Conservation (phyloP, 768 basidiomycete species). For the Naganishia randhawae region DNA sequence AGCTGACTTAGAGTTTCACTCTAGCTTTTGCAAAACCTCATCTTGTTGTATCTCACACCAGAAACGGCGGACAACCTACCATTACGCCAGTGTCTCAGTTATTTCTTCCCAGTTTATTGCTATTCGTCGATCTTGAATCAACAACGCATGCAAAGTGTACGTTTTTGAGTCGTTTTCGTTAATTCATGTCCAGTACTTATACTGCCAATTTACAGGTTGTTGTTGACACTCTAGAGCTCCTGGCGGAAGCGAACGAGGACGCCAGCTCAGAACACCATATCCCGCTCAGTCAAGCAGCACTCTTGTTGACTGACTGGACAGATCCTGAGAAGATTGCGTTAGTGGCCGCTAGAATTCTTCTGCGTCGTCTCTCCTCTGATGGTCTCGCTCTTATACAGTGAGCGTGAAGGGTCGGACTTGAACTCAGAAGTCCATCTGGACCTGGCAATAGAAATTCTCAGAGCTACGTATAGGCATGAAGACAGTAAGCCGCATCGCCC, state of each 20-base stretch:
- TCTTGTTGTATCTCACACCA: constrained; percentile 70
- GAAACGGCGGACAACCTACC: constrained; percentile 75
- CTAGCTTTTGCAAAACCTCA: constrained; percentile 57
- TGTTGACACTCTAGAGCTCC: constrained; percentile 63
- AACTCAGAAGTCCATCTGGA: constrained; percentile 58
- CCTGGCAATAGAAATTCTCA: constrained; percentile 61
- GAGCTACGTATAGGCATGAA: constrained; percentile 55
- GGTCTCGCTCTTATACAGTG: constrained; percentile 43
- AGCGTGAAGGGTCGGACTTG: constrained; percentile 51
- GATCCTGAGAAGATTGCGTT: constrained; percentile 69
- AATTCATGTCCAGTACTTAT: neutral
- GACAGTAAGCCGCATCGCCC: constrained; percentile 54
- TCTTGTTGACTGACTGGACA: constrained; percentile 84
- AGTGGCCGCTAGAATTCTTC: constrained; percentile 29
- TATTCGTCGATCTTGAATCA: constrained; percentile 76
- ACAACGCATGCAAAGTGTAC: constrained; percentile 63
- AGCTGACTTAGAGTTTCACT: neutral
- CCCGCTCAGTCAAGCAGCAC: constrained; percentile 65
- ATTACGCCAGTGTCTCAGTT: constrained; percentile 76
- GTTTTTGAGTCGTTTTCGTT: constrained; percentile 30
- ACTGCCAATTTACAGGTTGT: constrained; percentile 58
- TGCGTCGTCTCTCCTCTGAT: neutral
- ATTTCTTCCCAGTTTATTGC: constrained; percentile 82
- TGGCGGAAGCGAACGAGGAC: constrained; percentile 60
- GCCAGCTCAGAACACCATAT: constrained; percentile 73